These are phyloP conservation scores for Nitzschia putrida DNA, from an alignment of 108 stramenopile genomes.

Conservation along the genomic window DNA sequence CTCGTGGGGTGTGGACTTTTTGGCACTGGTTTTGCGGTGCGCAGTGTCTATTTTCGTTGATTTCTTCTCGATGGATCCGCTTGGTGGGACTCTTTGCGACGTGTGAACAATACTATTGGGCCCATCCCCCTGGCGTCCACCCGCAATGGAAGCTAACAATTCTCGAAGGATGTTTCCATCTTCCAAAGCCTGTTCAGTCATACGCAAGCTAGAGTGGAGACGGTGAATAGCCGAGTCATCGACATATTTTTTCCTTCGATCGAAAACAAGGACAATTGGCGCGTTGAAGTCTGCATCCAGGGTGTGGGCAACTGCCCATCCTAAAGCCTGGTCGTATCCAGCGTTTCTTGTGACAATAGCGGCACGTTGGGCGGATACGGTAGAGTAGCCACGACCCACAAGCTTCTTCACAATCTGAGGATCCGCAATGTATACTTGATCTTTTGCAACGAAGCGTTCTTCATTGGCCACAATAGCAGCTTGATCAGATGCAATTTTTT, in stretches of 20 bases:
- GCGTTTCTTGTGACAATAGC: constrained; percentile 60
- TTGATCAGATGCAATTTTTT: constrained; percentile 26
- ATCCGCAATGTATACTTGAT: constrained; percentile 17
- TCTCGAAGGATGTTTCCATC: background rate
- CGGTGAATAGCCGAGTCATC: constrained; percentile 31
- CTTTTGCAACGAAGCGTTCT: constrained; percentile 17
- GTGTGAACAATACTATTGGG: too few species aligned
- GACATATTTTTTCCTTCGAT: constrained; percentile 9
- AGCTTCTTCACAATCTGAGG: constrained; percentile 17
- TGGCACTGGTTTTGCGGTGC: too few species aligned
- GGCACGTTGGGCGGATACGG: constrained; percentile 71
- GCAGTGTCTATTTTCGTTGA: too few species aligned
- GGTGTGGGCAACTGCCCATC: constrained; percentile 78
- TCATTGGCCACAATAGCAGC: constrained; percentile 19
- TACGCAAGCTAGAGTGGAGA: constrained; percentile 13
- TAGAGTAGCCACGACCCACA: constrained; percentile 55
- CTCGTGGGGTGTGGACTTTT: too few species aligned
- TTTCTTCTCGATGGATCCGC: too few species aligned
- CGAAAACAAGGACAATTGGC: constrained; percentile 51
- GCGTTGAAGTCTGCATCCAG: constrained; percentile 67
- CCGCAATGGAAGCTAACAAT: background rate
- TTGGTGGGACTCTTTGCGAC: too few species aligned
- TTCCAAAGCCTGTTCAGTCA: constrained; percentile 5
- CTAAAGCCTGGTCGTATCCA: constrained; percentile 60
- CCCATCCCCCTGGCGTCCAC: background rate